These are phyloP conservation scores for Dentipellis fragilis DNA, from an alignment of 768 basidiomycete species.

Conservation along the genomic window DNA sequence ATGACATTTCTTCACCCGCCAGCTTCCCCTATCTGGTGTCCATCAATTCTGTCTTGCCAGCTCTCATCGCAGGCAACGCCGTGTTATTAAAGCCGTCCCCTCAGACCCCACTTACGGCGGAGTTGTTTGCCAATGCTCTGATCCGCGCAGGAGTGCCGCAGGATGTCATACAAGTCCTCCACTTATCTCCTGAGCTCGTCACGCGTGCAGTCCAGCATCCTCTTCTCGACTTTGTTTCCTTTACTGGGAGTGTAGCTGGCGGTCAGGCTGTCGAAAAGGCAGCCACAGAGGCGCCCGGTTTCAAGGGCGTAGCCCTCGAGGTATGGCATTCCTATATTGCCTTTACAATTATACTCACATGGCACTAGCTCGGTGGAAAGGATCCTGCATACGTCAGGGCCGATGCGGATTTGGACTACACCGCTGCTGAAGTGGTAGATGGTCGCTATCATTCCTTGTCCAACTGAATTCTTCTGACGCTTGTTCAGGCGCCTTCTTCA, in stretches of 20 bases:
- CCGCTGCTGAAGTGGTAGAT: slow-evolving; percentile 82
- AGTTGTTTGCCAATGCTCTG: slow-evolving; percentile 64
- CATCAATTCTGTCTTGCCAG: slow-evolving; percentile 88
- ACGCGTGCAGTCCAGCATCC: slow-evolving; percentile 53
- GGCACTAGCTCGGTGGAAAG: slow-evolving; percentile 79
- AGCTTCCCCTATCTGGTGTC: slow-evolving; percentile 87
- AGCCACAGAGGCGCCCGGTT: slow-evolving; percentile 53
- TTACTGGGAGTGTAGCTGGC: slow-evolving; percentile 82
- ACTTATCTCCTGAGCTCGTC: slow-evolving; percentile 57
- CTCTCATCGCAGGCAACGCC: slow-evolving; percentile 82
- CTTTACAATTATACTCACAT: not conserved
- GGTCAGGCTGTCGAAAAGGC: slow-evolving; percentile 67
- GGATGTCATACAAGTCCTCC: slow-evolving; percentile 65
- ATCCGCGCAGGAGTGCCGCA: slow-evolving; percentile 70
- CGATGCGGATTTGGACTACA: slow-evolving; percentile 80
- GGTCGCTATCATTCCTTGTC: slow-evolving; percentile 35
- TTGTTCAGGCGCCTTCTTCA: slow-evolving; percentile 76
- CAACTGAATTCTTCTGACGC: not conserved
- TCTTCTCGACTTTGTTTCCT: slow-evolving; percentile 71
- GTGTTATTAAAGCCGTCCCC: slow-evolving; percentile 94
- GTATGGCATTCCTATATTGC: slow-evolving; percentile 25
- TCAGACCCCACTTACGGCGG: slow-evolving; percentile 85
- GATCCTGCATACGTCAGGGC: slow-evolving; percentile 92
- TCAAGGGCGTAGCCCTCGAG: slow-evolving; percentile 86
- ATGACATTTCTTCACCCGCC: not conserved